These are phyloP conservation scores for Syzygium malaccense DNA, from an alignment of 441 rosid species.

Conservation along the genomic window DNA sequence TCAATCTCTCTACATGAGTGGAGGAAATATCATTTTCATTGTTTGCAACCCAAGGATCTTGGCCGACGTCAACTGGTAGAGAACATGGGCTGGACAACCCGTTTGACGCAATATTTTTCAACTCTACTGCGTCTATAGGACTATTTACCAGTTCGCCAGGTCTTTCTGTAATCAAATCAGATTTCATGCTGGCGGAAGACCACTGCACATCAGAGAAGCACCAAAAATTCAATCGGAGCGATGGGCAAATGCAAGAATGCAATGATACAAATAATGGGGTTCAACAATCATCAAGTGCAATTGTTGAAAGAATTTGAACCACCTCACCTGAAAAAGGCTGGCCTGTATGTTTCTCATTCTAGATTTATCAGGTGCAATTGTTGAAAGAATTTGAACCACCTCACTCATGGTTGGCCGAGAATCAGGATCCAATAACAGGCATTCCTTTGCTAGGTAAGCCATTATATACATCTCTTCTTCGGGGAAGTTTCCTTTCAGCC, in stretches of 20 bases:
- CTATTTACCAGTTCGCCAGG: slow-evolving; percentile 13
- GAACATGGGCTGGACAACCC: slow-evolving; percentile 12
- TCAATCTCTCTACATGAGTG: slow-evolving; percentile 29
- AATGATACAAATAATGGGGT: not conserved
- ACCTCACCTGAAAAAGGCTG: slow-evolving; percentile 59
- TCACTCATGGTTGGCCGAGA: slow-evolving; percentile 94
- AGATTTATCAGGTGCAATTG: slow-evolving; percentile 63
- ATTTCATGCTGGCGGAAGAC: slow-evolving; percentile 19
- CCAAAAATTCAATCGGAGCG: not conserved
- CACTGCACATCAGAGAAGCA: slow-evolving; percentile 20
- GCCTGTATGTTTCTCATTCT: slow-evolving; percentile 57
- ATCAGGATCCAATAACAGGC: slow-evolving; percentile 84
- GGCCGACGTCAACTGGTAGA: slow-evolving; percentile 6
- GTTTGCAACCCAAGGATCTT: not conserved
- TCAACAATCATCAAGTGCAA: slow-evolving; percentile 4
- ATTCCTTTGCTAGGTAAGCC: slow-evolving; percentile 92
- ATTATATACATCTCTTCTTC: slow-evolving; percentile 85
- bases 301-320: slow-evolving; percentile 87
- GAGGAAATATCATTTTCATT: slow-evolving; percentile 11
- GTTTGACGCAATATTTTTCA: slow-evolving; percentile 1
- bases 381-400: slow-evolving; percentile 89
- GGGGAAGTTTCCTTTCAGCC: slow-evolving; percentile 55
- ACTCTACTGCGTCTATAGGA: slow-evolving; percentile 15
- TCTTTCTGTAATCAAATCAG: slow-evolving; percentile 10
- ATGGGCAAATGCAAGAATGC: not conserved